phyloP scores from a whole-genome alignment of 2,329 filamentous ascomycete species.

The Mycosphaerelloides madeirae region DNA sequence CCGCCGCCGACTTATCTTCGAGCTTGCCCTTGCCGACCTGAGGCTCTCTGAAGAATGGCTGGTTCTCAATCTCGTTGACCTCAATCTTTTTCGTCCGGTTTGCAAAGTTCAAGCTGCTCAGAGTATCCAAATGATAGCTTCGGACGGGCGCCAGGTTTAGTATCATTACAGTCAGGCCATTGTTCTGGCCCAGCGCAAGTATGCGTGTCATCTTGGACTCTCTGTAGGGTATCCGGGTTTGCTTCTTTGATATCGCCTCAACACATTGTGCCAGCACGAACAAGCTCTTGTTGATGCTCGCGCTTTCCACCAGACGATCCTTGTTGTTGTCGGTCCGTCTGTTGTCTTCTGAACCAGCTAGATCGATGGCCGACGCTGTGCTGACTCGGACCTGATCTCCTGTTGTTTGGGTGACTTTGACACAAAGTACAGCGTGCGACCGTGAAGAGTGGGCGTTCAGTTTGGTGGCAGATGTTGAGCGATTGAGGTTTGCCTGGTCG shows the following conservation, averaged over 20 bases:
- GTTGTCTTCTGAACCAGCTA: constrained; percentile 95
- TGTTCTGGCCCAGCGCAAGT: constrained; percentile 85
- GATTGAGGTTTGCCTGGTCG: constrained; percentile 71
- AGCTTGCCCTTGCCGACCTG: constrained; percentile 30
- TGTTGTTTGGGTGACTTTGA: constrained; percentile 76
- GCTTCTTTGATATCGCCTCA: constrained; percentile 79
- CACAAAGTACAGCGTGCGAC: constrained; percentile 88
- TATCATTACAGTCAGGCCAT: constrained; percentile 94
- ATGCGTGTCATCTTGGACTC: constrained; percentile 98
- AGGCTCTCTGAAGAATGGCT: constrained; percentile 64
- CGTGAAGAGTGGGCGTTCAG: constrained; percentile 97
- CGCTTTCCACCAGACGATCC: constrained; percentile 87
- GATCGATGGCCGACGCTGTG: constrained; percentile 87
- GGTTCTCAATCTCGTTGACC: constrained; percentile 90
- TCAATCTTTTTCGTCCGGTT: constrained; percentile 96
- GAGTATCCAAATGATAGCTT: constrained; percentile 87
- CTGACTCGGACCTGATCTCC: constrained; percentile 66
- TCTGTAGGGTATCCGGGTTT: constrained; percentile 77
- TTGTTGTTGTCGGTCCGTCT: constrained; percentile 89
- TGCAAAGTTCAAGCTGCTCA: constrained; percentile 91
- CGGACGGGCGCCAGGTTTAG: constrained; percentile 87
- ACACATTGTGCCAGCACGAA: constrained; percentile 94
- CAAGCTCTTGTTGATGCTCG: constrained; percentile 94
- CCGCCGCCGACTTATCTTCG: constrained; percentile 35
- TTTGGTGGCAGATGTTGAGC: constrained; percentile 85